Evolutionary conservation across 345 rosid species (phyloP), one percentile per base, ranked within the genome.

Genomic region (Eucalyptus curtisii): DNA sequence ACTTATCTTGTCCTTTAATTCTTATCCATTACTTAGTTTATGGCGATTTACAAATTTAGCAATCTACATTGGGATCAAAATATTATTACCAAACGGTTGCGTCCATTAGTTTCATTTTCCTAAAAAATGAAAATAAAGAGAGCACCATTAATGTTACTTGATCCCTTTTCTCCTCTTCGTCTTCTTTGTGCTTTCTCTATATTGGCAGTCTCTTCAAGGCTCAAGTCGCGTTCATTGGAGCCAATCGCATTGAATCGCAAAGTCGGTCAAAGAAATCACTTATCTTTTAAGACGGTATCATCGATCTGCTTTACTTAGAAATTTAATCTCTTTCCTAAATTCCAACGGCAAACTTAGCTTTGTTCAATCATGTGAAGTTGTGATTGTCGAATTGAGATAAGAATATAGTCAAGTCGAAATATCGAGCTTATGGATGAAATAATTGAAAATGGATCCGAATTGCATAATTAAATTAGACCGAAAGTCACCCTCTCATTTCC

Each of bases 191-290:
- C 24, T 52, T 52, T 52, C 24, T 52, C 24, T 19, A 52, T 52
- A 7, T 52, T 52, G 24, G 55, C 55, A 1, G 1, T 52, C 55
- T 52, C 55, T 52, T 52, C 55, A 52, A 52, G 10, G 55, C 55
- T 19, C 0, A 0, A 52, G 24, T 52, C 10, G 0, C 0, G 10
- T 1, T 66, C 79, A 66, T 66, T 1, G 12, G 79, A 16, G 79
- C 40, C 1, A 66, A 66, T 31, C 1, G 3, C 1, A 16, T n/a
- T 0, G 7, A 37, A 68, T 68, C 79, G 1, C 0, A 2, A n/a
- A 66, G 9, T 66, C 40, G 0, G 5, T 31, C 22, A 0, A 66
- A 2, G 1, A 66, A 66, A 66, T 66, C 11, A n/a, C 5, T 52
- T 15, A 0, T 66, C 5, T 0, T 0, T 4, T 66, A 66, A 66